phyloP scores from a whole-genome alignment of 371 early-diverging fungal species.

The Apophysomyces trapeziformis region DNA sequence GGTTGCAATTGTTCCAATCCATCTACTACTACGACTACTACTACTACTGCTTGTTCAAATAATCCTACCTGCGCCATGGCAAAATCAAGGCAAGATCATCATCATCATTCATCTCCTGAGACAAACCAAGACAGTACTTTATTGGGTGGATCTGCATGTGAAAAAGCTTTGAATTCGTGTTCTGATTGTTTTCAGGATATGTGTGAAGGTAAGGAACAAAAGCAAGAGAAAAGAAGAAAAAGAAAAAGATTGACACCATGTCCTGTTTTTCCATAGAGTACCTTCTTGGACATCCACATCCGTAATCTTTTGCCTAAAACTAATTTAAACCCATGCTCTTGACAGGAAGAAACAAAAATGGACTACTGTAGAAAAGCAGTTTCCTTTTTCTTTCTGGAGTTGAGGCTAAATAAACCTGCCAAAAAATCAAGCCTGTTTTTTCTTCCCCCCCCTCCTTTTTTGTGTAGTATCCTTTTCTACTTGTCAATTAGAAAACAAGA shows the following conservation, averaged over 20 bases:
- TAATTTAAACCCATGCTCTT: background rate
- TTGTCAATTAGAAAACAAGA: no score
- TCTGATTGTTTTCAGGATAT: slow-evolving; percentile 59
- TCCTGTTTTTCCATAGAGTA: slow-evolving; percentile 10
- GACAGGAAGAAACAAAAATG: no score
- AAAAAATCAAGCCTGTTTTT: no score
- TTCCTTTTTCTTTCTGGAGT: no score
- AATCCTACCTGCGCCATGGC: no score
- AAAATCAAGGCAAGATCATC: no score
- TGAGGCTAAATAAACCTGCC: no score
- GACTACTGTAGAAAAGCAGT: no score
- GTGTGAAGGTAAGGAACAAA: slow-evolving; percentile 40
- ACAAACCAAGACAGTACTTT: slow-evolving; percentile 43
- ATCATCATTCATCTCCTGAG: no score
- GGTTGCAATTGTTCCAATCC: slow-evolving; percentile 1
- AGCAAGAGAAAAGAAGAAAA: no score
- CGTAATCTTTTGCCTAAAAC: background rate
- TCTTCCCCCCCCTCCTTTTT: no score
- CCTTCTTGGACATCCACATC: slow-evolving; percentile 18
- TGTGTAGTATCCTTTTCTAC: no score
- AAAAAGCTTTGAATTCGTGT: slow-evolving; percentile 60
- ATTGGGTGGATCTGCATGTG: slow-evolving; percentile 64
- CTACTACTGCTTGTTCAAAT: background rate
- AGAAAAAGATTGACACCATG: background rate
- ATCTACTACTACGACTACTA: background rate